Evolutionary conservation across 2,329 filamentous ascomycete genomes (phyloP), one percentile per base, ranked within the genome.

Genomic region (Ascochyta fabae): DNA sequence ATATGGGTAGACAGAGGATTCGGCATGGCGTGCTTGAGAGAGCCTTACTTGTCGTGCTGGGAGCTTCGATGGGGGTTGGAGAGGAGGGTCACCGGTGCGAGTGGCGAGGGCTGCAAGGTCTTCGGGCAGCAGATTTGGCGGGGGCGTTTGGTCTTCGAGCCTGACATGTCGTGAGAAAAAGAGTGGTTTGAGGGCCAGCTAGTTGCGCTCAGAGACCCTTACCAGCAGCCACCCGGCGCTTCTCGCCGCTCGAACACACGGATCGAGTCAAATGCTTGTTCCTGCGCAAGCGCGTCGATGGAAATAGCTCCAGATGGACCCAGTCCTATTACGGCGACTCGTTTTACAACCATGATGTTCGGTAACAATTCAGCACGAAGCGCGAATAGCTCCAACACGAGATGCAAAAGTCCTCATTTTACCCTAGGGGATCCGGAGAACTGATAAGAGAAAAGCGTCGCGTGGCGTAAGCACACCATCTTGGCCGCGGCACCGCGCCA

Each of bases 181-280:
- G 4, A n/a, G n/a, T 15, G 16, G 4, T 23, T 16, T 31, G 23
- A 45, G 29, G 24, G 9, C 22, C 2, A 41, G 8, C 3, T 13
- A 23, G 19, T 35, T 13, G 41, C 22, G 23, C 23, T 58, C 35
- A 34, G 22, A 23, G 36, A 43, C 22, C n/a, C 79, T 69, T 69
- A 87, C 86, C 86, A 88, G 50, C 83, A 86, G 16, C 86, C 86
- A 46, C 86, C 86, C 1, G 84, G 77, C 13, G 78, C 79, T 57
- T 86, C 83, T 46, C 84, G 80, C 26, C 86, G 77, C 66, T 88
- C 86, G 66, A 88, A 88, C 0, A 88, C 84, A 6, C 83, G 79
- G 50, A 88, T 84, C 2, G 77, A 70, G 54, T 87, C 82, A 63
- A 88, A 88, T 0, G 75, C 67, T 58, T 84, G 78, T 67, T 88